Evolutionary conservation across 257 asterid species (phyloP).

Genomic region (Capsicum chinense): DNA sequence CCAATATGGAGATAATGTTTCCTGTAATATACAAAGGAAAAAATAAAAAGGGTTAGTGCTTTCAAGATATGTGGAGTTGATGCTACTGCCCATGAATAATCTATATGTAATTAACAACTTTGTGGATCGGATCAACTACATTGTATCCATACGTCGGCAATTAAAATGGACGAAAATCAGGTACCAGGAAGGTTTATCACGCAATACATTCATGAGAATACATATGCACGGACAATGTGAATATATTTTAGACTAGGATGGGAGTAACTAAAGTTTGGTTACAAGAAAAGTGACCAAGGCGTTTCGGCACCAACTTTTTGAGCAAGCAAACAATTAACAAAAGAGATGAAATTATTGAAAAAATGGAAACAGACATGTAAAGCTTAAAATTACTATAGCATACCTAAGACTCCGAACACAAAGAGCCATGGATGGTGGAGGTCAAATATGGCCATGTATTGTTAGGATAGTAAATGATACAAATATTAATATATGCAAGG

Average conservation of each 20-base stretch:
- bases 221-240: neutral
- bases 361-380: neutral
- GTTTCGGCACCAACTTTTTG: neutral
- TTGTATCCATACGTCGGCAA: neutral
- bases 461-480: neutral
- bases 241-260: neutral
- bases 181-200: conserved; percentile 16
- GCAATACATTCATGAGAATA: conserved; percentile 2
- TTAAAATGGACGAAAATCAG: neutral
- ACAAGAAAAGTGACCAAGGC: neutral
- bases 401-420: conserved; percentile 52
- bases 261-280: neutral
- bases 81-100: neutral
- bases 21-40: conserved; percentile 51
- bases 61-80: neutral
- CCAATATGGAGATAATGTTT: conserved; percentile 67
- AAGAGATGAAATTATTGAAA: neutral
- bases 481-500: neutral
- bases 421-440: conserved; percentile 39
- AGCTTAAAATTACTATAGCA: no score
- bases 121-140: neutral
- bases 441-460: conserved; percentile 40
- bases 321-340: no score
- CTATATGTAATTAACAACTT: neutral
- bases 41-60: conserved; percentile 2